Evolutionary conservation across 2,329 filamentous ascomycete genomes (phyloP).

Genomic region (Hymenoscyphus scutula): DNA sequence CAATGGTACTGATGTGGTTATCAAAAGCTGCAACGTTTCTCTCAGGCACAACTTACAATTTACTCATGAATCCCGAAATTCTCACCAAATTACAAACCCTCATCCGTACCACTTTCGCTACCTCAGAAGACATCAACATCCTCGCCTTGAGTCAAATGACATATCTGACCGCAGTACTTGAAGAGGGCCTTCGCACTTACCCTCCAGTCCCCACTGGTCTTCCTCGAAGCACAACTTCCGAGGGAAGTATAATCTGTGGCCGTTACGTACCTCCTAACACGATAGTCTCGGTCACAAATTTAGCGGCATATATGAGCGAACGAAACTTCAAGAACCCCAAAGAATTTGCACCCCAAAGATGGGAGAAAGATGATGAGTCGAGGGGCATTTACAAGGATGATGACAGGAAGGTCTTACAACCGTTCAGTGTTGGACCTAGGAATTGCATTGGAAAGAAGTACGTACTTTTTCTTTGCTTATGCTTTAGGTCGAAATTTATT

Average conservation of each 20-base stretch:
- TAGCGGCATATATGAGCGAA: background rate
- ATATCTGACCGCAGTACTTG: background rate
- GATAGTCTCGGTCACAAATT: background rate
- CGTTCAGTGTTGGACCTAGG: constrained; percentile 13
- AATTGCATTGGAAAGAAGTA: constrained; percentile 15
- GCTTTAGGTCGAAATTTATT: background rate
- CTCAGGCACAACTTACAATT: background rate
- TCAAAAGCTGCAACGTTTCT: background rate
- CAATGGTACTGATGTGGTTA: background rate
- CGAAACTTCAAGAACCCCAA: constrained; percentile 16
- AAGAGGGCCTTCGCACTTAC: background rate
- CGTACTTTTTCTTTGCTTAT: background rate
- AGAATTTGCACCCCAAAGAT: constrained; percentile 27
- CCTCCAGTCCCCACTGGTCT: background rate
- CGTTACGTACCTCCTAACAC: background rate
- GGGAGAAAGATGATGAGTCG: constrained; percentile 28
- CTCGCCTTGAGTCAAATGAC: background rate
- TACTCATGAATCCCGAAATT: background rate
- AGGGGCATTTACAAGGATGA: constrained; percentile 7
- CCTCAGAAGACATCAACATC: background rate
- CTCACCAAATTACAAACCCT: background rate
- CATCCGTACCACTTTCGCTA: background rate
- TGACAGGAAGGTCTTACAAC: constrained; percentile 8
- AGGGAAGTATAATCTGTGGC: background rate
- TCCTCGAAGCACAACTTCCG: background rate